Percentiles rank a stretch among this genome's conserved stretches.
Evolutionary conservation across 805 yeast species (phyloP).

Genomic region (Metschnikowia bowlesiae): DNA sequence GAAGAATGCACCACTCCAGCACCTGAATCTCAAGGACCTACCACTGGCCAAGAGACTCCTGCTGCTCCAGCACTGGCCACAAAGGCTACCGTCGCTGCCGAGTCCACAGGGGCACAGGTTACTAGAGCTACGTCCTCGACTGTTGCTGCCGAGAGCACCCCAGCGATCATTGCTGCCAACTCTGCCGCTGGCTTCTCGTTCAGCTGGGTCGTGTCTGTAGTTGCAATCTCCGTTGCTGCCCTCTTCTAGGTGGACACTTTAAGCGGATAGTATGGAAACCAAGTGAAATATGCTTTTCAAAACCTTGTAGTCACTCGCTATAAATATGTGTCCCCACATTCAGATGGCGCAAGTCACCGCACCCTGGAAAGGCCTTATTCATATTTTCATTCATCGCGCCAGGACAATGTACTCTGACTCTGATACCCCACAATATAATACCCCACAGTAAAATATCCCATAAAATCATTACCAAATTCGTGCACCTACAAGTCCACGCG

Average conservation of each 20-base stretch:
- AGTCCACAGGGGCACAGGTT: background rate
- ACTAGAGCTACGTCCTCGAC: background rate
- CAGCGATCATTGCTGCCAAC: background rate
- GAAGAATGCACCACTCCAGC: slow-evolving; percentile 1
- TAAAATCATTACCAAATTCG: too few species aligned
- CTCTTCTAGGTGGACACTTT: background rate
- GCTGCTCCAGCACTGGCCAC: background rate
- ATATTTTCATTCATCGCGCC: too few species aligned
- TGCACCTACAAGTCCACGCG: too few species aligned
- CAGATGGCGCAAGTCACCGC: too few species aligned
- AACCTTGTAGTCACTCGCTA: too few species aligned
- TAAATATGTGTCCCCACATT: too few species aligned
- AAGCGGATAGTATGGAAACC: too few species aligned
- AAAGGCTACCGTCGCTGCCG: background rate
- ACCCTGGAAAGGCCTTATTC: too few species aligned
- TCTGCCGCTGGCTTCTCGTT: background rate
- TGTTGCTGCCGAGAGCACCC: slow-evolving; percentile 1
- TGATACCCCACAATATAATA: too few species aligned
- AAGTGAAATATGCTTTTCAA: too few species aligned
- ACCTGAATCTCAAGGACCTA: background rate
- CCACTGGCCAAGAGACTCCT: background rate
- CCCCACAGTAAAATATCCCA: too few species aligned
- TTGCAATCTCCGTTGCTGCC: background rate
- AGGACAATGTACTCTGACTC: too few species aligned
- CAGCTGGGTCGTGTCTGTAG: background rate